Evolutionary conservation across 2,329 filamentous ascomycete species (phyloP).

Genomic region (Scytalidium sp.): DNA sequence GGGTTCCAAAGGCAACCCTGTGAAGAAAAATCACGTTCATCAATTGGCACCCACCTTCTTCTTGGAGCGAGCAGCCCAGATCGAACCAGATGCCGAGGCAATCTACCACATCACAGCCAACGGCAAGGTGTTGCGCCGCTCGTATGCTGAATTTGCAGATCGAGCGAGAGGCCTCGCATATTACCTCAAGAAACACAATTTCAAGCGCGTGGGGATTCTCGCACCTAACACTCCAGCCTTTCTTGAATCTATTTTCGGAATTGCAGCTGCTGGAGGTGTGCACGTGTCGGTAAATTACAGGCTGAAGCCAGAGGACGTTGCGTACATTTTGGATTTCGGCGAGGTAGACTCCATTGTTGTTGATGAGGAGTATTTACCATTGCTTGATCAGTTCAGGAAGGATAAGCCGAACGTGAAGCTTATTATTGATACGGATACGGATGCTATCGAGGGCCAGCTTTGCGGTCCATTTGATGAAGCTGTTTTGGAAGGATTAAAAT

Average conservation of each 20-base stretch:
- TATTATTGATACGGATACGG: slow-evolving; percentile 79
- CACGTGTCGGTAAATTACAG: slow-evolving; percentile 73
- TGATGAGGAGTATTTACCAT: slow-evolving; percentile 71
- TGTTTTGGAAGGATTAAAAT: slow-evolving; percentile 72
- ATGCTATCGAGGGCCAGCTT: slow-evolving; percentile 69
- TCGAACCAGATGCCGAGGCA: slow-evolving; percentile 82
- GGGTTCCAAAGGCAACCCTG: slow-evolving; percentile 15
- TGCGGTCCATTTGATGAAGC: slow-evolving; percentile 81
- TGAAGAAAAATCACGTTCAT: slow-evolving; percentile 58
- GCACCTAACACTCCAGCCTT: slow-evolving; percentile 94
- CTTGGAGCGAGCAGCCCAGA: slow-evolving; percentile 77
- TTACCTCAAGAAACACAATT: slow-evolving; percentile 72
- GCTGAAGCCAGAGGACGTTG: slow-evolving; percentile 79
- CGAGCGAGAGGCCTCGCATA: slow-evolving; percentile 86
- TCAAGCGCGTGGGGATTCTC: slow-evolving; percentile 78
- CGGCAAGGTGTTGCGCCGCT: slow-evolving; percentile 67
- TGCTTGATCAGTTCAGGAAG: slow-evolving; percentile 66
- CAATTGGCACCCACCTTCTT: slow-evolving; percentile 86
- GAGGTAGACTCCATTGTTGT: slow-evolving; percentile 86
- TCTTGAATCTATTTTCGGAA: slow-evolving; percentile 83
- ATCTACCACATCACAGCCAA: slow-evolving; percentile 85
- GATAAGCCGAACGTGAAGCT: slow-evolving; percentile 63
- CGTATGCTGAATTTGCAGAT: slow-evolving; percentile 79
- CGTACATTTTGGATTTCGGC: slow-evolving; percentile 85
- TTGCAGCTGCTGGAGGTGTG: slow-evolving; percentile 76